phyloP scores from a whole-genome alignment of 768 basidiomycete species.

The Trametes punicea region DNA sequence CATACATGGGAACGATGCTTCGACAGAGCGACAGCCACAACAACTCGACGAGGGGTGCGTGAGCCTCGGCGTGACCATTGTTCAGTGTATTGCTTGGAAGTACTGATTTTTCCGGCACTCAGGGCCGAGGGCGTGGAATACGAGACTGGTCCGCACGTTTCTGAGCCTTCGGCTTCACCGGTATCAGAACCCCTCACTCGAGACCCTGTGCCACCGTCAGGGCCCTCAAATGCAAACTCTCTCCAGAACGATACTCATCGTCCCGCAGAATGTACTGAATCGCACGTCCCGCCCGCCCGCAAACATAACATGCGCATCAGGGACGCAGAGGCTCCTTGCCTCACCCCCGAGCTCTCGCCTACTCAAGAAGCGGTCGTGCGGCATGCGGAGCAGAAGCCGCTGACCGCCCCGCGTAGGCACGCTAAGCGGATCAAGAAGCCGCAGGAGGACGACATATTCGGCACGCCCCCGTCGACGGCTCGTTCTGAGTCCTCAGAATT shows the following conservation, averaged over 20 bases:
- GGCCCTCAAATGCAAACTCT: no score
- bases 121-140: no score
- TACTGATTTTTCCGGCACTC: no score
- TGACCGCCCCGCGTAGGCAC: slow-evolving; percentile 4
- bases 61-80: no score
- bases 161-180: no score
- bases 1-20: no score
- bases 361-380: slow-evolving; percentile 5
- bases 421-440: slow-evolving; percentile 1
- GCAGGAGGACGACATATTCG: slow-evolving; percentile 11
- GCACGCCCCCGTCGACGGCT: background rate
- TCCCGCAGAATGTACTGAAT: background rate
- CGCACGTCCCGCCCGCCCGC: background rate
- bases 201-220: no score
- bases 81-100: no score
- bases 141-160: no score
- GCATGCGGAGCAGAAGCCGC: background rate
- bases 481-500: background rate
- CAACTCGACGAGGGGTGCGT: no score
- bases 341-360: slow-evolving; percentile 10
- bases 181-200: background rate
- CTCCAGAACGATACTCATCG: background rate
- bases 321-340: background rate
- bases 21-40: no score
- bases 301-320: background rate